phyloP scores from a whole-genome alignment of 2,329 filamentous ascomycete species.

The Thelonectria olida region DNA sequence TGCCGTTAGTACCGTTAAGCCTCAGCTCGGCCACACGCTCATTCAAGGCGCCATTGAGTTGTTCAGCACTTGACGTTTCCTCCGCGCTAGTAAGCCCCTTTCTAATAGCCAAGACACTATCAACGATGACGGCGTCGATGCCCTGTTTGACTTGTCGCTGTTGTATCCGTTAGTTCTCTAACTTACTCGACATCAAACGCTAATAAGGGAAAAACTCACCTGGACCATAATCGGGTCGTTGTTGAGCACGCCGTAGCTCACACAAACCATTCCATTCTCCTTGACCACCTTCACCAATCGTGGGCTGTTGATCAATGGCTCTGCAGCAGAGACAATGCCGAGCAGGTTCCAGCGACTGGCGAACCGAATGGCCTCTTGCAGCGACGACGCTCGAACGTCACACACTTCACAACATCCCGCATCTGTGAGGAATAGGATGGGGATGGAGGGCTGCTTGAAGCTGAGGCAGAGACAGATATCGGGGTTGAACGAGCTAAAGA shows the following conservation, averaged over 20 bases:
- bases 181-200: neutral
- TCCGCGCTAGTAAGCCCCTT: constrained; percentile 76
- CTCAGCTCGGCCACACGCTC: constrained; percentile 35
- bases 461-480: constrained; percentile 94
- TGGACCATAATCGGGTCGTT: constrained; percentile 88
- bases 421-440: constrained; percentile 93
- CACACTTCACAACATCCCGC: constrained; percentile 83
- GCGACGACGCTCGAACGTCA: constrained; percentile 87
- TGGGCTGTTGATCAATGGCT: constrained; percentile 89
- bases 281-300: constrained; percentile 92
- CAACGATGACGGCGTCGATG: constrained; percentile 97
- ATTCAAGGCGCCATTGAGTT: constrained; percentile 25
- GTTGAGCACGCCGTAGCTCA: constrained; percentile 91
- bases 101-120: constrained; percentile 90
- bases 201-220: constrained; percentile 59
- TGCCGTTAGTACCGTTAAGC: constrained; percentile 27
- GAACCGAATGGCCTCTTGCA: constrained; percentile 96
- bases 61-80: constrained; percentile 24
- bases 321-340: constrained; percentile 88
- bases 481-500: constrained; percentile 97
- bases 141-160: constrained; percentile 92
- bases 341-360: constrained; percentile 94
- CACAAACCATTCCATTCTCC: constrained; percentile 91
- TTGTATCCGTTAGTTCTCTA: constrained; percentile 27
- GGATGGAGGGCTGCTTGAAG: constrained; percentile 97